These are phyloP conservation scores for Helichrysum umbraculigerum DNA, from an alignment of 129 eudicot species.

Conservation along the genomic window DNA sequence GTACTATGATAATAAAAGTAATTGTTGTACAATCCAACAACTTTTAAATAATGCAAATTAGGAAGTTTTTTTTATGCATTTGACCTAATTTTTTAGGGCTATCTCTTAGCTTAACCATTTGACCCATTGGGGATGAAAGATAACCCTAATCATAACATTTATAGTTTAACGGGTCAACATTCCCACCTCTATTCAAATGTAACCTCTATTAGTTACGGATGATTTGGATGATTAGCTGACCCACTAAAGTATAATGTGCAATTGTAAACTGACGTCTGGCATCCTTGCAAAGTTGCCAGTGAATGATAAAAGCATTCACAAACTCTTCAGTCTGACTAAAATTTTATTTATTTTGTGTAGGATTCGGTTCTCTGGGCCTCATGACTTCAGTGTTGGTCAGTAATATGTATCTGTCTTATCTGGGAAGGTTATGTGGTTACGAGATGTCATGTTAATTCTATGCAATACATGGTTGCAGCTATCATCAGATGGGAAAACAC, in stretches of 20 bases:
- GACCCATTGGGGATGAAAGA: neutral
- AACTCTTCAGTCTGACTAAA: conserved; percentile 15
- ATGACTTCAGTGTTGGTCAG: conserved; percentile 94
- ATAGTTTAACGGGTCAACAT: neutral
- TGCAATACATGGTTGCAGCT: conserved; percentile 41
- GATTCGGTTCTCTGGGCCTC: conserved; percentile 95
- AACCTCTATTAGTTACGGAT: conserved; percentile 9
- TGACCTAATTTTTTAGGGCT: neutral
- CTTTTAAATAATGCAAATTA: neutral
- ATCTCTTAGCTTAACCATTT: neutral
- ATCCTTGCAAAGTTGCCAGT: neutral
- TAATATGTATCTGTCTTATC: neutral
- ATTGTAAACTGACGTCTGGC: neutral
- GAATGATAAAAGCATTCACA: neutral
- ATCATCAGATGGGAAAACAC: conserved; percentile 88
- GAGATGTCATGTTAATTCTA: conserved; percentile 17
- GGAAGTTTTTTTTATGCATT: neutral
- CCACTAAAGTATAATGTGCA: neutral
- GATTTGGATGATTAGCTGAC: conserved; percentile 13
- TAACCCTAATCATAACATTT: neutral
- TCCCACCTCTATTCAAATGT: neutral
- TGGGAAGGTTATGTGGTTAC: neutral
- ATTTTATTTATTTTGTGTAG: conserved; percentile 40
- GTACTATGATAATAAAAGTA: neutral
- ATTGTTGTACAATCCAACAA: neutral